phyloP scores from a whole-genome alignment of 148 eudicot species.

The Vaccinium myrtillus region DNA sequence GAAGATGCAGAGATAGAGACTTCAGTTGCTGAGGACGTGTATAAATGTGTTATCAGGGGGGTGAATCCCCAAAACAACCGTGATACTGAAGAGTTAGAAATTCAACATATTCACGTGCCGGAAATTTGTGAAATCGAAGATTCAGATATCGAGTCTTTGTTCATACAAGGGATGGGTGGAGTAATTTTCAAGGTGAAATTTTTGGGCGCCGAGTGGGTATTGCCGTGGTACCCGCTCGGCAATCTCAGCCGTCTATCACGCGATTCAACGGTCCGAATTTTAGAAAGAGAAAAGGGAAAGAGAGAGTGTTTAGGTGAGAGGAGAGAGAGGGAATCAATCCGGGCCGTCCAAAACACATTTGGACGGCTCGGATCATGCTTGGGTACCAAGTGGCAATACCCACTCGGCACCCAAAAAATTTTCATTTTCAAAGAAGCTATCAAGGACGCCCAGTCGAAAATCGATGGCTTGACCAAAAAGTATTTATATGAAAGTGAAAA shows the following conservation, averaged over 20 bases:
- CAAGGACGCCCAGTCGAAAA: slow-evolving; percentile 33
- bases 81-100: slow-evolving; percentile 42
- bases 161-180: slow-evolving; percentile 43
- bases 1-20: slow-evolving; percentile 47
- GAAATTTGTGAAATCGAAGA: slow-evolving; percentile 45
- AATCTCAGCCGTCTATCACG: too few relatives aligned
- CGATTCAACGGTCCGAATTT: too few relatives aligned
- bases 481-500: slow-evolving; percentile 33
- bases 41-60: slow-evolving; percentile 47
- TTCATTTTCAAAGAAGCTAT: slow-evolving; percentile 36
- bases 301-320: too few relatives aligned
- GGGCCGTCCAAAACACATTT: too few relatives aligned
- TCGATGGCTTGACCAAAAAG: slow-evolving; percentile 30
- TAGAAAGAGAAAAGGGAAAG: too few relatives aligned
- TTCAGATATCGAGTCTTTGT: slow-evolving; percentile 37
- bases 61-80: slow-evolving; percentile 18
- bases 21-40: slow-evolving; percentile 48
- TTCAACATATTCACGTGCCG: slow-evolving; percentile 23
- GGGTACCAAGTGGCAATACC: too few relatives aligned
- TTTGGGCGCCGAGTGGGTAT: too few relatives aligned
- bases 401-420: too few relatives aligned
- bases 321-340: too few relatives aligned
- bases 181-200: background rate
- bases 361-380: too few relatives aligned
- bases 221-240: too few relatives aligned